Percentiles rank a stretch among this genome's conserved stretches.
Evolutionary conservation across 768 basidiomycete genomes (phyloP).

Genomic region (Kwoniella newhampshirensis): DNA sequence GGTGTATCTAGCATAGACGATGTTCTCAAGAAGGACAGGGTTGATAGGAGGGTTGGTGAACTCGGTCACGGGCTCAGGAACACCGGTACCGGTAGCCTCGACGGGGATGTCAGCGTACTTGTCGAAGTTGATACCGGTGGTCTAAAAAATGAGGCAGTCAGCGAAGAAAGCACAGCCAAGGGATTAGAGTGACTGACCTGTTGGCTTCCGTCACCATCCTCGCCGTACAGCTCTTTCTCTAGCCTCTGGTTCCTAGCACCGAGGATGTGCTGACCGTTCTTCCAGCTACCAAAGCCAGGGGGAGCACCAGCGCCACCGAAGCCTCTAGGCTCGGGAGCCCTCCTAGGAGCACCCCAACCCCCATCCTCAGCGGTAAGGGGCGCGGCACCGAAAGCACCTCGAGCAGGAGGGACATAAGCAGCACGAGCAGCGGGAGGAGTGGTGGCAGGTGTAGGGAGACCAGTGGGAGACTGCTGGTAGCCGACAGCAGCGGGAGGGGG

Average conservation of each 20-base stretch:
- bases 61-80: slow-evolving; percentile 87
- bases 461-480: slow-evolving; percentile 31
- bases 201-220: slow-evolving; percentile 63
- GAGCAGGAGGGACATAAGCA: slow-evolving; percentile 26
- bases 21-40: slow-evolving; percentile 91
- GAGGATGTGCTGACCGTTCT: slow-evolving; percentile 80
- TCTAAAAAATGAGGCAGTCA: slow-evolving; percentile 57
- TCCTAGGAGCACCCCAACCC: slow-evolving; percentile 40
- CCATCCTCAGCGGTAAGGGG: slow-evolving; percentile 30
- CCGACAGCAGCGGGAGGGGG: slow-evolving; percentile 27
- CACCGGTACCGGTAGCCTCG: slow-evolving; percentile 92
- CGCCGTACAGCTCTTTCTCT: slow-evolving; percentile 96
- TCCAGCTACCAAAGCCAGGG: slow-evolving; percentile 71
- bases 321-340: slow-evolving; percentile 24
- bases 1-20: slow-evolving; percentile 83
- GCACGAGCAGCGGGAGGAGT: slow-evolving; percentile 33
- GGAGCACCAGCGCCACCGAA: slow-evolving; percentile 46
- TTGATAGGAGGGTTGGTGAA: slow-evolving; percentile 90
- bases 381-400: slow-evolving; percentile 17
- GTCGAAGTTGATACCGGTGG: slow-evolving; percentile 99
- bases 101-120: slow-evolving; percentile 99
- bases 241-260: slow-evolving; percentile 80
- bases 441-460: slow-evolving; percentile 44
- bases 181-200: slow-evolving; percentile 36
- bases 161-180: not conserved